Percentiles rank a stretch among this genome's conserved stretches.
phyloP scores from a whole-genome alignment of 1,284 basidiomycete species.

The Clitocybe nebularis region DNA sequence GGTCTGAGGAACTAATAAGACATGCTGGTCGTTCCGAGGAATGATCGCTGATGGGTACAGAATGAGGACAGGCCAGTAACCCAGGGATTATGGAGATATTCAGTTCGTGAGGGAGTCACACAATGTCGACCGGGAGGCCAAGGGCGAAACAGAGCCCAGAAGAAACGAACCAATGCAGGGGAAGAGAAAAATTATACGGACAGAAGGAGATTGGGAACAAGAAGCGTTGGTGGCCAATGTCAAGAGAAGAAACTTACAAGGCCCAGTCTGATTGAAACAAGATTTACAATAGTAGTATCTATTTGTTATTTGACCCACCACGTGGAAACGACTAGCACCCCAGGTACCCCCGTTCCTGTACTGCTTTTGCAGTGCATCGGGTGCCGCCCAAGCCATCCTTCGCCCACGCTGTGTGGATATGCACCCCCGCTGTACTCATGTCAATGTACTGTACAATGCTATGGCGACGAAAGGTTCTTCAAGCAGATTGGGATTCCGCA shows the following conservation, averaged over 20 bases:
- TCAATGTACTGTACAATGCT: too few relatives aligned
- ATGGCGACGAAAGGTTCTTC: too few relatives aligned
- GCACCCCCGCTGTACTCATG: too few relatives aligned
- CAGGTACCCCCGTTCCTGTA: too few relatives aligned
- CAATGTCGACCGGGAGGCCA: constrained; percentile 6
- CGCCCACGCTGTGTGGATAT: too few relatives aligned
- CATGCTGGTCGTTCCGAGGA: constrained; percentile 17
- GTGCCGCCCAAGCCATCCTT: too few relatives aligned
- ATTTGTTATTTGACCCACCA: too few relatives aligned
- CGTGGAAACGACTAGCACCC: too few relatives aligned
- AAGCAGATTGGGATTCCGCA: too few relatives aligned
- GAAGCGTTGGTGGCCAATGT: constrained; percentile 13
- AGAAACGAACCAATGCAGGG: not conserved
- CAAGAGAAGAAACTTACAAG: constrained; percentile 2
- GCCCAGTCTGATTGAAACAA: not conserved
- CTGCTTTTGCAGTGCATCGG: too few relatives aligned
- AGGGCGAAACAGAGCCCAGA: constrained; percentile 4
- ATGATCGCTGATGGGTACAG: constrained; percentile 10
- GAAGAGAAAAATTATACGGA: constrained; percentile 2
- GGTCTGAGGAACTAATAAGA: constrained; percentile 17
- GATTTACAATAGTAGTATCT: constrained; percentile 1
- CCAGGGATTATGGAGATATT: too few relatives aligned
- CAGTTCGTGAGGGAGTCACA: constrained; percentile 10
- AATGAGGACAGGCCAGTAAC: constrained; percentile 8
- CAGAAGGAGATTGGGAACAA: not conserved